These are phyloP conservation scores for Nicotiana tabacum DNA, from an alignment of 257 asterid species.

Conservation along the genomic window DNA sequence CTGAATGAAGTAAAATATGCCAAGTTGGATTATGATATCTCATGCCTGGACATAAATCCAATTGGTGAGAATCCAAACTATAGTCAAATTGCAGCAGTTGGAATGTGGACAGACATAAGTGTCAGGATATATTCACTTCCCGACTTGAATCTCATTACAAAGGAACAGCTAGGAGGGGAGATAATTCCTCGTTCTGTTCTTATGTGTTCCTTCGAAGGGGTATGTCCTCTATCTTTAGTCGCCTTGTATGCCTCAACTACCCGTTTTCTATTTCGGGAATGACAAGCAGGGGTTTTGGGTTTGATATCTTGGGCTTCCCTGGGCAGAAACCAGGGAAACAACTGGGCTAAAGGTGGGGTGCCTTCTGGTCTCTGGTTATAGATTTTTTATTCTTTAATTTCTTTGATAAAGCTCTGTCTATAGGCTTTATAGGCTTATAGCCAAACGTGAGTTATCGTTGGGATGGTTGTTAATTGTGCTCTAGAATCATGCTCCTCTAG, in stretches of 20 bases:
- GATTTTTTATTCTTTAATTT: not conserved
- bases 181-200: conserved; percentile 98
- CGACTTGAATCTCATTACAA: conserved; percentile 71
- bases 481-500: not conserved
- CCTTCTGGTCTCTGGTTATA: not conserved
- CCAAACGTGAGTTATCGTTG: not conserved
- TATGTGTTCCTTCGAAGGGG: conserved; percentile 95
- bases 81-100: conserved; percentile 92
- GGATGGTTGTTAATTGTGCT: not conserved
- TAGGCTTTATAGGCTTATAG: not conserved
- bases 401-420: not conserved
- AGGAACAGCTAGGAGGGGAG: conserved; percentile 95
- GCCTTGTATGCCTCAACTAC: not conserved
- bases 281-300: not conserved
- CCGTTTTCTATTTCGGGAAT: not conserved
- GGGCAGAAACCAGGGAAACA: not conserved
- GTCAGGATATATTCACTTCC: conserved; percentile 73
- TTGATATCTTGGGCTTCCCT: not conserved
- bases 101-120: conserved; percentile 99
- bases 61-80: conserved; percentile 72
- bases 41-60: conserved; percentile 96
- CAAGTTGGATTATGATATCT: conserved; percentile 84
- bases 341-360: not conserved
- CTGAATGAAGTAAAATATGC: conserved; percentile 64
- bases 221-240: conserved; percentile 30